These are phyloP conservation scores for Kodamaea suecica DNA, from an alignment of 1,139 yeast genomes.

Conservation along the genomic window DNA sequence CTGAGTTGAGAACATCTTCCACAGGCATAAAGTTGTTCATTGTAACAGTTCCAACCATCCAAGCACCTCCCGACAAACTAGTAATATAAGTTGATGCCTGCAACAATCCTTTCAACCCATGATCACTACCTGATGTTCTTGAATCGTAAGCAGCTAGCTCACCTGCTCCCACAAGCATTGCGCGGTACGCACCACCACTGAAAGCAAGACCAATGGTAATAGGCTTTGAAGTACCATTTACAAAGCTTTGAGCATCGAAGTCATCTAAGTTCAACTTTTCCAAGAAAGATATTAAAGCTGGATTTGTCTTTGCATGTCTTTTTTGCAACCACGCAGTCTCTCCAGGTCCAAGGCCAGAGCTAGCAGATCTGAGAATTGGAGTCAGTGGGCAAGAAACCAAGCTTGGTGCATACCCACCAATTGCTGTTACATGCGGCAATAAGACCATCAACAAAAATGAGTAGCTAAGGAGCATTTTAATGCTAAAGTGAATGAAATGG, in stretches of 20 bases:
- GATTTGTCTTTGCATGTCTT: slow-evolving; percentile 52
- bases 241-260: slow-evolving; percentile 16
- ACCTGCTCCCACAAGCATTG: slow-evolving; percentile 46
- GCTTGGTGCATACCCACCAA: slow-evolving; percentile 1
- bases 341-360: slow-evolving; percentile 21
- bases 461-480: neutral
- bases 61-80: slow-evolving; percentile 45
- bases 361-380: neutral
- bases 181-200: slow-evolving; percentile 48
- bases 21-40: slow-evolving; percentile 39
- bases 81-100: slow-evolving; percentile 38
- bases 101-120: slow-evolving; percentile 40
- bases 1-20: slow-evolving; percentile 12
- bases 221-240: slow-evolving; percentile 22
- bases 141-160: slow-evolving; percentile 36
- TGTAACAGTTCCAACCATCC: slow-evolving; percentile 41
- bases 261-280: slow-evolving; percentile 14
- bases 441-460: neutral
- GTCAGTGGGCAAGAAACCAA: slow-evolving; percentile 1
- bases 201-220: slow-evolving; percentile 48
- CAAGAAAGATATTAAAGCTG: slow-evolving; percentile 40
- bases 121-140: slow-evolving; percentile 23
- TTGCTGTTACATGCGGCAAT: neutral
- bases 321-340: slow-evolving; percentile 41
- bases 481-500: too few relatives aligned